These are phyloP conservation scores for Fulvia fulva DNA, from an alignment of 2,329 filamentous ascomycete species.

Conservation along the genomic window DNA sequence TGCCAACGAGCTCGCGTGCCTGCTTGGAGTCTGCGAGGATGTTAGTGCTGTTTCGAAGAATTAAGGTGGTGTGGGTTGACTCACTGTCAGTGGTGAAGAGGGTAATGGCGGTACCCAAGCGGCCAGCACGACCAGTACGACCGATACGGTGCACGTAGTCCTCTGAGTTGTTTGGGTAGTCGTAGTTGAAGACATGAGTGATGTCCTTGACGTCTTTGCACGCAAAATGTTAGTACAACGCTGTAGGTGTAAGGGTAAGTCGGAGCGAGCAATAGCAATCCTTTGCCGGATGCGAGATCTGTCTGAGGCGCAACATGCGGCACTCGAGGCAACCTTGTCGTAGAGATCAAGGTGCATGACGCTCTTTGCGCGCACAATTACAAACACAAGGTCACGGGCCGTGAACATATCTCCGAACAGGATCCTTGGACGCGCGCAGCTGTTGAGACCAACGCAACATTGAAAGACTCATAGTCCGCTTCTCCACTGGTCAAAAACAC, in stretches of 20 bases:
- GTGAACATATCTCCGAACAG: conserved; percentile 56
- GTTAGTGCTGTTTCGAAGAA: conserved; percentile 32
- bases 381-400: conserved; percentile 44
- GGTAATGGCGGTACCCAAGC: conserved; percentile 92
- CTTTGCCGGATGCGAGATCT: conserved; percentile 50
- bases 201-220: conserved; percentile 99
- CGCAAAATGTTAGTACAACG: conserved; percentile 45
- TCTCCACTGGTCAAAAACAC: conserved; percentile 74
- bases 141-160: conserved; percentile 67
- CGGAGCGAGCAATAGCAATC: conserved; percentile 44
- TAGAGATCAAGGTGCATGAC: conserved; percentile 18
- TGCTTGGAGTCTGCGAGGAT: conserved; percentile 46
- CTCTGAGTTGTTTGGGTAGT: conserved; percentile 91
- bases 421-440: conserved; percentile 64
- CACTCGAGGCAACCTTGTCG: conserved; percentile 27
- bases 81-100: conserved; percentile 99
- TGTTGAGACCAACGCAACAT: conserved; percentile 60
- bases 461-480: conserved; percentile 67
- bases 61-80: conserved; percentile 41
- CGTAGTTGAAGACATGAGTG: conserved; percentile 99
- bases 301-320: conserved; percentile 31
- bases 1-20: conserved; percentile 90
- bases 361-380: conserved; percentile 32
- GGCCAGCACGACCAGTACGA: conserved; percentile 70
- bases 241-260: conserved; percentile 32